Conservation (phyloP, 805 yeast species). For the Millerozyma acaciae region DNA sequence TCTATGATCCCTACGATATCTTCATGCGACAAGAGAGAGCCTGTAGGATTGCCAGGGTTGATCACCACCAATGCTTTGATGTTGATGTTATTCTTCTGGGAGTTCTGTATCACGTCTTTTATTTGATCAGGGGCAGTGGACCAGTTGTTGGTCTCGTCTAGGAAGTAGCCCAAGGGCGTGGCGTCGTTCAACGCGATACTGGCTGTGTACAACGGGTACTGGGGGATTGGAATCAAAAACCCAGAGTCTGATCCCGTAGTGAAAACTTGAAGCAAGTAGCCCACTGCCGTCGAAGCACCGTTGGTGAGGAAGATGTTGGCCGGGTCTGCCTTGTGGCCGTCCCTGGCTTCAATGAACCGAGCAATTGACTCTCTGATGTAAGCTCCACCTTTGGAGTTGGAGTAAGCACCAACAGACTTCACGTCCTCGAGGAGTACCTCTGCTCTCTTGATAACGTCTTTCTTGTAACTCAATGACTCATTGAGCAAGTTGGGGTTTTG, state of each 20-base stretch:
- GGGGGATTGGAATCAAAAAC: constrained; percentile 92
- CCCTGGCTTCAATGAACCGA: constrained; percentile 71
- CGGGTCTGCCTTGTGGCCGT: constrained; percentile 61
- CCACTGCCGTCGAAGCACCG: constrained; percentile 96
- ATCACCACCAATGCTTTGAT: constrained; percentile 86
- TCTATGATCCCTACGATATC: constrained; percentile 69
- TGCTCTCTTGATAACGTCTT: constrained; percentile 77
- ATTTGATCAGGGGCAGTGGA: constrained; percentile 69
- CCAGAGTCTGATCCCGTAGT: constrained; percentile 69
- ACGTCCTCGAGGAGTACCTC: constrained; percentile 51
- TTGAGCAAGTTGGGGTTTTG: constrained; percentile 75
- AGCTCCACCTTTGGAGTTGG: constrained; percentile 85
- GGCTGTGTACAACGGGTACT: constrained; percentile 97
- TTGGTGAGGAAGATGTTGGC: constrained; percentile 79
- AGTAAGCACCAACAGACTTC: constrained; percentile 92
- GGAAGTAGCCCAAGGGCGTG: constrained; percentile 78
- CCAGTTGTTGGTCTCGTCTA: constrained; percentile 83
- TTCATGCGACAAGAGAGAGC: constrained; percentile 65
- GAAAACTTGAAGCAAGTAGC: constrained; percentile 66
- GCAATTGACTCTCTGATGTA: constrained; percentile 76
- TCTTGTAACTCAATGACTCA: constrained; percentile 40
- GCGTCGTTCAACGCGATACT: constrained; percentile 80
- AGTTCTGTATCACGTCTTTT: constrained; percentile 47
- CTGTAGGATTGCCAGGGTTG: constrained; percentile 99
- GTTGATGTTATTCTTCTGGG: constrained; percentile 48